phyloP scores from a whole-genome alignment of 176 grass and related monocot species.

The Triticum turgidum region DNA sequence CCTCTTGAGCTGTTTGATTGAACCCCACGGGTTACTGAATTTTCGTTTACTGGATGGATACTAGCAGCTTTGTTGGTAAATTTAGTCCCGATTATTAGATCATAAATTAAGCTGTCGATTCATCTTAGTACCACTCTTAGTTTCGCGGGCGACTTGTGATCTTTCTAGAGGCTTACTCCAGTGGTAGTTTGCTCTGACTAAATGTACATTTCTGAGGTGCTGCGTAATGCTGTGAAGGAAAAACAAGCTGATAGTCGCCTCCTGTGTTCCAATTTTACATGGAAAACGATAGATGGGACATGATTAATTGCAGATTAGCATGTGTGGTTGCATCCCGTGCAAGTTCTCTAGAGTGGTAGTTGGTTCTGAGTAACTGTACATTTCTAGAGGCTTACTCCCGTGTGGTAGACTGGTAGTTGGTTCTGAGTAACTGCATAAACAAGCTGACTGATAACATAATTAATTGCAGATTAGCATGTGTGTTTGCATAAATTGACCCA shows the following conservation, averaged over 20 bases:
- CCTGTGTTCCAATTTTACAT: constrained; percentile 13
- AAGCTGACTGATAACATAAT: too few relatives aligned
- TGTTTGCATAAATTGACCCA: too few relatives aligned
- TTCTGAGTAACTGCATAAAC: constrained; percentile 22
- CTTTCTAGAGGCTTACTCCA: neutral
- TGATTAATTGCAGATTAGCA: neutral
- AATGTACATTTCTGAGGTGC: neutral
- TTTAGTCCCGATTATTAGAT: neutral
- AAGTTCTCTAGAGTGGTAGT: neutral
- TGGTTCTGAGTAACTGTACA: too few relatives aligned
- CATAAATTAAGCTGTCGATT: neutral
- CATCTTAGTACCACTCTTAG: neutral
- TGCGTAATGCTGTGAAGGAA: constrained; percentile 10
- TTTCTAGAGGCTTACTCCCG: too few relatives aligned
- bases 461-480: too few relatives aligned
- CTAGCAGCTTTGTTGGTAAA: neutral
- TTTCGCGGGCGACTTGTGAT: constrained; percentile 1
- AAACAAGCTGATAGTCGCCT: neutral
- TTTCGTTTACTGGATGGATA: neutral
- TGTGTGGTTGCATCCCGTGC: neutral
- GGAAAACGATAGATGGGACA: neutral
- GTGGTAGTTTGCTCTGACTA: constrained; percentile 34
- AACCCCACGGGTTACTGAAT: neutral
- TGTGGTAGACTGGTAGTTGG: neutral
- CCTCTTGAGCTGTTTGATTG: neutral